These are phyloP conservation scores for Quercus mongolica DNA, from an alignment of 306 rosid genomes.

Conservation along the genomic window DNA sequence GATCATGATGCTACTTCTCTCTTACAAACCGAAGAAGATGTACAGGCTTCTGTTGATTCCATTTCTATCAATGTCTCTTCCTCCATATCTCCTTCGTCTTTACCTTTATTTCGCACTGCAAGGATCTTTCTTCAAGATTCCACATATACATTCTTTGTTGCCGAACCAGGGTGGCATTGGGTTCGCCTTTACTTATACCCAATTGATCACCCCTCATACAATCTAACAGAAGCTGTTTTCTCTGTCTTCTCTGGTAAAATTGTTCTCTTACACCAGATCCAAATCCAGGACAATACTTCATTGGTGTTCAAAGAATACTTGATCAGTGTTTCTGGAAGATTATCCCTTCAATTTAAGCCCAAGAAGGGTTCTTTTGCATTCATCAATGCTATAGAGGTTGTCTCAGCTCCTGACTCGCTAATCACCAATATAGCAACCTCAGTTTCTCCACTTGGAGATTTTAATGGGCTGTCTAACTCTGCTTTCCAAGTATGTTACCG, in stretches of 20 bases:
- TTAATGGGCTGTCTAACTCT: constrained; percentile 31
- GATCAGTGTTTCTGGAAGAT: constrained; percentile 37
- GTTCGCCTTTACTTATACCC: constrained; percentile 83
- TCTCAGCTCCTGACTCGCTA: constrained; percentile 68
- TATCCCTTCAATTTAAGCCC: constrained; percentile 67
- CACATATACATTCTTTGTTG: constrained; percentile 52
- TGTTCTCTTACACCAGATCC: constrained; percentile 63
- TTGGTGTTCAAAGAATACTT: constrained; percentile 63
- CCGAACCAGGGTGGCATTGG: constrained; percentile 58
- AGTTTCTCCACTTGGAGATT: constrained; percentile 39
- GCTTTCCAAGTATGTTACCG: constrained; percentile 58
- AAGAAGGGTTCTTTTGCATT: constrained; percentile 56
- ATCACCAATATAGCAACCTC: constrained; percentile 39
- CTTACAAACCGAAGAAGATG: constrained; percentile 53
- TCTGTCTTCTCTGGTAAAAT: constrained; percentile 41
- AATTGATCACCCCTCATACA: constrained; percentile 38
- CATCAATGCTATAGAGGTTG: constrained; percentile 76
- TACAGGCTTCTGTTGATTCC: constrained; percentile 39
- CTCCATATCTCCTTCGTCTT: constrained; percentile 29
- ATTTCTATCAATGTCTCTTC: constrained; percentile 24
- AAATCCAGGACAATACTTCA: constrained; percentile 23
- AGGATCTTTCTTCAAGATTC: constrained; percentile 56
- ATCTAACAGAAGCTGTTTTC: constrained; percentile 55
- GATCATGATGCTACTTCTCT: constrained; percentile 63
- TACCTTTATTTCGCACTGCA: constrained; percentile 48